Base-by-base conservation (phyloP, 2,329 filamentous ascomycete species). In the Penicillium oxalicum region DNA sequence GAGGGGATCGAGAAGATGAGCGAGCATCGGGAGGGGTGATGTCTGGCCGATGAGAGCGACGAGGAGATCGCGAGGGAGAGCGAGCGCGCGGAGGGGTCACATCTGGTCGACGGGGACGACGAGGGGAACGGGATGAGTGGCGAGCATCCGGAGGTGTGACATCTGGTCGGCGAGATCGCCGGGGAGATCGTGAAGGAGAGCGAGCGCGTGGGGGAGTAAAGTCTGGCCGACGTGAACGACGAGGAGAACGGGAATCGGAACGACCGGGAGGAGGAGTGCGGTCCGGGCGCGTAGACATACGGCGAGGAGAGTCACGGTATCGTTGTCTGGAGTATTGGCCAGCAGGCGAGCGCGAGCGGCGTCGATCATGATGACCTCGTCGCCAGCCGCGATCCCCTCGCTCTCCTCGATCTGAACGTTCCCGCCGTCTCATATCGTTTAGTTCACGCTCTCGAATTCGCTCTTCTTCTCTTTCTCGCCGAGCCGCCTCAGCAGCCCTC, bases 401-500 rank as follows among this genome's bases (percentile, higher is more conserved):
- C 37, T 68, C 63, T 46, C 70, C 59, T 49, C 69, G 68, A 38
- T 73, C 70, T 12, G 61, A 61, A 38, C 73, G 68, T 52, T 75
- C 73, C 43, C 70, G 65, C 49, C 86, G 82, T 63, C 87, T 81
- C 46, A 88, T 74, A 36, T 78, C 77, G 54, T 85, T 79, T 37
- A 88, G 61, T 45, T 89, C 84, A 52, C 82, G 82, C 51, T 93
- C 87, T 49, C 87, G 83, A 43, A 81, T 77, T 58, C 83, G 79
- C 50, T 87, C 79, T 48, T 85, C 81, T 62, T 91, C 86, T 55
- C 84, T 83, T 59, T 84, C 81, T 46, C 79, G 79, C 47, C 85
- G 83, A 27, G 82, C 80, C 62, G 87, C 83, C 64, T 93, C 87
- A 27, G 87, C 87, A 38, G 84, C 85, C 66, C 84, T 87, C 58